Percentiles rank a stretch among this genome's conserved stretches.
Conservation (phyloP, 805 yeast genomes). For the Pichia paraexigua region DNA sequence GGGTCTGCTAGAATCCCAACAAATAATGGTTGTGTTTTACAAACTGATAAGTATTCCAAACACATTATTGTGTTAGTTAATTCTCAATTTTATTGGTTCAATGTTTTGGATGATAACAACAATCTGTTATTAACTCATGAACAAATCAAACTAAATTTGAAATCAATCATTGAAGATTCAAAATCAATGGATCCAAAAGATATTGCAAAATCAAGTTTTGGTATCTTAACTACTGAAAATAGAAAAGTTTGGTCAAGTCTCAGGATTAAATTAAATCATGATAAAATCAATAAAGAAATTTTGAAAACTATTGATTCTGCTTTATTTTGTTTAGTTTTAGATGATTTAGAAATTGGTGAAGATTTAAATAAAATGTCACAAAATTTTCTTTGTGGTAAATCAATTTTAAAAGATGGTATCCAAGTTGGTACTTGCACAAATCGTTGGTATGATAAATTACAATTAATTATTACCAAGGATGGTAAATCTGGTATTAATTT, state of each 20-base stretch:
- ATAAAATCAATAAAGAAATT: constrained; percentile 56
- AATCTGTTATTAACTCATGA: constrained; percentile 66
- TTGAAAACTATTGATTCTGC: constrained; percentile 73
- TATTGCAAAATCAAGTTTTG: constrained; percentile 71
- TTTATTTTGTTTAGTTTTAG: constrained; percentile 74
- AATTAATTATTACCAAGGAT: constrained; percentile 76
- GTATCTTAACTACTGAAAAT: constrained; percentile 85
- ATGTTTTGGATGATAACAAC: constrained; percentile 68
- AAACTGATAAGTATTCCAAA: constrained; percentile 64
- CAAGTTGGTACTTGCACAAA: constrained; percentile 93
- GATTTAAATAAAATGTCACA: constrained; percentile 61
- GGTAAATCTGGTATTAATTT: constrained; percentile 91
- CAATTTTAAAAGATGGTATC: constrained; percentile 70
- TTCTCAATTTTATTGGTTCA: constrained; percentile 93
- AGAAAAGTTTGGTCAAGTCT: constrained; percentile 80
- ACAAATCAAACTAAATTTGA: constrained; percentile 67
- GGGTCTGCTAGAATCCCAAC: constrained; percentile 88
- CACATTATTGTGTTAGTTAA: constrained; percentile 78
- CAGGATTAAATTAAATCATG: constrained; percentile 42
- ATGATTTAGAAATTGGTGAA: constrained; percentile 59
- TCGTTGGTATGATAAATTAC: constrained; percentile 87
- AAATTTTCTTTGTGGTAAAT: constrained; percentile 83
- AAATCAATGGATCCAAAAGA: constrained; percentile 43
- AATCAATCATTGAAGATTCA: constrained; percentile 72
- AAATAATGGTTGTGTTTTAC: constrained; percentile 74